Evolutionary conservation across 1,139 yeast genomes (phyloP).

Genomic region (Suhomyces coccinellae): DNA sequence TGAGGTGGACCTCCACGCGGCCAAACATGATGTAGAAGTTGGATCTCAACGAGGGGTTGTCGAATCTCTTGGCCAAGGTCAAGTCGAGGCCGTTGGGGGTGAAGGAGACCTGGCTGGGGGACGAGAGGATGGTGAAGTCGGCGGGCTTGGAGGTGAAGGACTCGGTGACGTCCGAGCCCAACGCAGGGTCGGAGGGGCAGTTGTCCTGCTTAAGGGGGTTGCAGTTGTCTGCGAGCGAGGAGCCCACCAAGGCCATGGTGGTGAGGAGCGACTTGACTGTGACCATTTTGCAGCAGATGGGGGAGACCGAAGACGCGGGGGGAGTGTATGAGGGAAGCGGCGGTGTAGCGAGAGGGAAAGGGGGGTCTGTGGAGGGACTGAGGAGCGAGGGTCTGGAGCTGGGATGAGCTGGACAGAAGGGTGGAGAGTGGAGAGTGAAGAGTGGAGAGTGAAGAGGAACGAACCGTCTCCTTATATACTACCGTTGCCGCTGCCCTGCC

Average conservation of each 20-base stretch:
- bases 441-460: too few species aligned
- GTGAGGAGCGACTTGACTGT: slow-evolving; percentile 1
- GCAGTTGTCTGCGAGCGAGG: slow-evolving; percentile 20
- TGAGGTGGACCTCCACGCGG: slow-evolving; percentile 66
- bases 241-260: slow-evolving; percentile 5
- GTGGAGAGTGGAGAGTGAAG: too few species aligned
- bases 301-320: not conserved
- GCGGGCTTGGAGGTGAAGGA: slow-evolving; percentile 47
- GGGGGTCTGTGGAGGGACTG: too few species aligned
- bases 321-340: not conserved
- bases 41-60: slow-evolving; percentile 75
- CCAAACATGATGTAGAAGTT: slow-evolving; percentile 87
- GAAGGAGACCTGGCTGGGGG: slow-evolving; percentile 27
- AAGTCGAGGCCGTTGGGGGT: slow-evolving; percentile 53
- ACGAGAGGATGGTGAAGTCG: slow-evolving; percentile 28
- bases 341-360: not conserved
- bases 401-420: too few species aligned
- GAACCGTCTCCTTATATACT: not conserved
- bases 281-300: not conserved
- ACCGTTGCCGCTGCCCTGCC: too few species aligned
- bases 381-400: too few species aligned
- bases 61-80: slow-evolving; percentile 59
- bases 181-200: slow-evolving; percentile 54
- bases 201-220: slow-evolving; percentile 32
- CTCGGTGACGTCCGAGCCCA: slow-evolving; percentile 54